These are phyloP conservation scores for Malus domestica DNA, from an alignment of 306 rosid genomes.

Conservation along the genomic window DNA sequence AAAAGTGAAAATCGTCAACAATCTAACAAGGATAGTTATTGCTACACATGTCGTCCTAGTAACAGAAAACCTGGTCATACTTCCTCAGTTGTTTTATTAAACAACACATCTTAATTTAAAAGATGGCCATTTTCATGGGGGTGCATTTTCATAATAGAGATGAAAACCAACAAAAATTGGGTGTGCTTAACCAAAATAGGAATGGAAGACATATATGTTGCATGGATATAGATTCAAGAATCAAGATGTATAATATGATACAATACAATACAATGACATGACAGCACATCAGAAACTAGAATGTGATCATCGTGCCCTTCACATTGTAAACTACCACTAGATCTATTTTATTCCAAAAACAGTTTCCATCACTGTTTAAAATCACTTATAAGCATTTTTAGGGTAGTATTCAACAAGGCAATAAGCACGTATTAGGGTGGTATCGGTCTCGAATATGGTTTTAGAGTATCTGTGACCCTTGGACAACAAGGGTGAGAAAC, in stretches of 20 bases:
- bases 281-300: neutral
- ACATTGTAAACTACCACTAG: neutral
- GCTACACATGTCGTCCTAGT: slow-evolving; percentile 68
- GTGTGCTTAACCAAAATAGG: neutral
- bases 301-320: neutral
- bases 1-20: neutral
- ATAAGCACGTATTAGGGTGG: too few species aligned
- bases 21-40: neutral
- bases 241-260: neutral
- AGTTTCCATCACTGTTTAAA: neutral
- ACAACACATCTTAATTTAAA: neutral
- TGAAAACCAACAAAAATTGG: neutral
- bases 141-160: neutral
- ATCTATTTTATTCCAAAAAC: neutral
- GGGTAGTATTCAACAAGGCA: too few species aligned
- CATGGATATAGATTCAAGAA: neutral
- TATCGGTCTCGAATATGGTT: too few species aligned
- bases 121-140: neutral
- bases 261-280: neutral
- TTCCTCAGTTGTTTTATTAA: neutral
- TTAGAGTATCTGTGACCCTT: too few species aligned
- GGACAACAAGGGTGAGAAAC: too few species aligned
- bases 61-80: slow-evolving; percentile 27
- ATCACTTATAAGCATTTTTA: neutral
- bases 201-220: neutral